phyloP scores from a whole-genome alignment of 768 basidiomycete species.

The Sutorius australiensis region DNA sequence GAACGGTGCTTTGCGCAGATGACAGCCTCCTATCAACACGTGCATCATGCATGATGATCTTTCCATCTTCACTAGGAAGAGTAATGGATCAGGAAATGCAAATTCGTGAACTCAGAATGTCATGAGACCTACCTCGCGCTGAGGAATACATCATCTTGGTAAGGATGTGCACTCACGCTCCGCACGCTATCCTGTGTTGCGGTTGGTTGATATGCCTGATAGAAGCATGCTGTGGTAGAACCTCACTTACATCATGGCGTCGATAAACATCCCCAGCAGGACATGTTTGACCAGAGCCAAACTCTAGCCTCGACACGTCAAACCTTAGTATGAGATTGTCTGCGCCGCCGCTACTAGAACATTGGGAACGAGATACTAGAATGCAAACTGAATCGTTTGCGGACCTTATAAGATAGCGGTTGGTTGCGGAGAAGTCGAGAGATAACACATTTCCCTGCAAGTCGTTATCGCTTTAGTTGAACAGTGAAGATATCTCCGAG shows the following conservation, averaged over 20 bases:
- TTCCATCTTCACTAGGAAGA: slow-evolving; percentile 62
- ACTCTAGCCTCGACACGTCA: slow-evolving; percentile 42
- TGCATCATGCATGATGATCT: slow-evolving; percentile 58
- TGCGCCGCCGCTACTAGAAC: slow-evolving; percentile 50
- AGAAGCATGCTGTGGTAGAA: slow-evolving; percentile 12
- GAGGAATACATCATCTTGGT: slow-evolving; percentile 62
- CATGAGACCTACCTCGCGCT: slow-evolving; percentile 54
- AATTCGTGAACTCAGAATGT: slow-evolving; percentile 11
- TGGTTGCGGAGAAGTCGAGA: slow-evolving; percentile 65
- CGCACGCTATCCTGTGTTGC: slow-evolving; percentile 59
- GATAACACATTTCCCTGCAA: slow-evolving; percentile 66
- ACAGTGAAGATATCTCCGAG: slow-evolving; percentile 24
- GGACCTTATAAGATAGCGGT: slow-evolving; percentile 62
- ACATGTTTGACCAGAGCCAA: slow-evolving; percentile 5
- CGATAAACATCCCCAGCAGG: slow-evolving; percentile 27
- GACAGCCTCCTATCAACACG: slow-evolving; percentile 37
- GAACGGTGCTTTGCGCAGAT: slow-evolving; percentile 49
- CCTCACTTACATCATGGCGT: slow-evolving; percentile 30
- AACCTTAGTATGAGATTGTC: slow-evolving; percentile 51
- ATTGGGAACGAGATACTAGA: slow-evolving; percentile 4
- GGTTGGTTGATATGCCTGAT: slow-evolving; percentile 17
- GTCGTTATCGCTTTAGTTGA: slow-evolving; percentile 16
- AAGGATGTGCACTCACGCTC: slow-evolving; percentile 61
- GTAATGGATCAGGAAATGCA: slow-evolving; percentile 16
- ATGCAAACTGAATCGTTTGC: slow-evolving; percentile 28